Evolutionary conservation across 768 basidiomycete genomes (phyloP), one percentile per base, ranked within the genome.

Genomic region (Porphyrellus cyaneotinctus): DNA sequence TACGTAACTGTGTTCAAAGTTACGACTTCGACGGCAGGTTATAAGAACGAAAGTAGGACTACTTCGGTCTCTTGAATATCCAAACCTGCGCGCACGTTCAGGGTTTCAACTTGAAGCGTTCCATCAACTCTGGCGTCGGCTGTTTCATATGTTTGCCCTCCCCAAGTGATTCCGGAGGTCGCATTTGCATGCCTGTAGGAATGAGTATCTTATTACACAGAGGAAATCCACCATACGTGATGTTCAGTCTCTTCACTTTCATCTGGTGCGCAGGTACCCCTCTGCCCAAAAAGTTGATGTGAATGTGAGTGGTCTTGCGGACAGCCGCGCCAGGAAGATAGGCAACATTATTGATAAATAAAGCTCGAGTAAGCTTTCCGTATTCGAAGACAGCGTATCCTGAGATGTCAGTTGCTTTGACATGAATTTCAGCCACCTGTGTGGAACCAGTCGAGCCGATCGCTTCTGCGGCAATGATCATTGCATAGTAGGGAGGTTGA

Each of bases 401-500:
- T 17, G 83, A 70, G 31, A 85, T 63, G 23, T 74, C 69, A 2
- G 74, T 43, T 55, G 80, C 66, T 55, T 74, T 61, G n/a, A 84
- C 68, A 14, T 52, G 53, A 28, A 87, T 67, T 64, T 88, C 83
- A 12, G 75, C 61, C 20, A 76, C 68, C 37, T 67, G 67, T 2
- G 76, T 68, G 7, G 59, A 58, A 7, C 77, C 75, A n/a, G 68
- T 74, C 13, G 61, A 56, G 11, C 84, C 81, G 33, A 85, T 77
- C 20, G 79, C 77, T 67, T 83, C 82, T 9, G 76, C 79, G 35
- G 77, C 75, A 37, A 86, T 75, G 52, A 87, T 75, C 4, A 80
- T 82, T 0, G 78, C 80, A 56, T 87, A 87, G 65, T 87, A 88
- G 18, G 77, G 71, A 0, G 85, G 80, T 58, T 85, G 84, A 48